Evolutionary conservation across 2,329 filamentous ascomycete species (phyloP).

Genomic region (Colletotrichum cuscutae): DNA sequence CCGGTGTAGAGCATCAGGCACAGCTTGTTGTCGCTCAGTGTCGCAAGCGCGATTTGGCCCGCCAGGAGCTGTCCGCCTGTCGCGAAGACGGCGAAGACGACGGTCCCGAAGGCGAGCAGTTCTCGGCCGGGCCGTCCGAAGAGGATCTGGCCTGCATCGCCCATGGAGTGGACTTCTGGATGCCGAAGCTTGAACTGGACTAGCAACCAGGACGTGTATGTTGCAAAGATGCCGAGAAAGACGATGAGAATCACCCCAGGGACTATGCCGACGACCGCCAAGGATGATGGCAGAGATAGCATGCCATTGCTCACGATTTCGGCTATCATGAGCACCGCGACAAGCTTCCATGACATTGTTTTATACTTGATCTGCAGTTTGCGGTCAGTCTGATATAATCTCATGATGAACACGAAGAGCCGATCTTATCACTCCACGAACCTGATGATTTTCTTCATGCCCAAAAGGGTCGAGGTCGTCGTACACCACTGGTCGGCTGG

Average conservation of each 20-base stretch:
- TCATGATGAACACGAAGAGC: too few relatives aligned
- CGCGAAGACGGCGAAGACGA: slow-evolving; percentile 62
- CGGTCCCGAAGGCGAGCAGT: slow-evolving; percentile 58
- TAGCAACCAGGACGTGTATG: slow-evolving; percentile 59
- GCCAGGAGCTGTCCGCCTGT: slow-evolving; percentile 62
- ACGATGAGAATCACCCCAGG: slow-evolving; percentile 57
- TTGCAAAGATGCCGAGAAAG: slow-evolving; percentile 53
- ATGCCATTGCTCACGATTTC: slow-evolving; percentile 66
- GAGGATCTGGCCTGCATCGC: slow-evolving; percentile 60
- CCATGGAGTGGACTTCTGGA: slow-evolving; percentile 61
- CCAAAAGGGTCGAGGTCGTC: slow-evolving; percentile 34
- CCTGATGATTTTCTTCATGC: slow-evolving; percentile 28
- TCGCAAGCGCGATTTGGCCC: slow-evolving; percentile 59
- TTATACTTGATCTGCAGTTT: slow-evolving; percentile 59
- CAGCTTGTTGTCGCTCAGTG: slow-evolving; percentile 56
- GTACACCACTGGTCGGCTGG: slow-evolving; percentile 16
- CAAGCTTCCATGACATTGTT: slow-evolving; percentile 61
- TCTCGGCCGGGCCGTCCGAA: slow-evolving; percentile 63
- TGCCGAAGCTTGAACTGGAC: slow-evolving; percentile 61
- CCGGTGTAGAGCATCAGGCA: slow-evolving; percentile 61
- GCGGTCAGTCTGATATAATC: not conserved
- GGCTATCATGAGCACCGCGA: slow-evolving; percentile 64
- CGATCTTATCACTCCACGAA: not conserved
- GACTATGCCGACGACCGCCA: slow-evolving; percentile 60
- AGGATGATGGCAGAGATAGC: slow-evolving; percentile 61